Conservation (phyloP, 306 rosid species). For the Cicer pinnatifidum region DNA sequence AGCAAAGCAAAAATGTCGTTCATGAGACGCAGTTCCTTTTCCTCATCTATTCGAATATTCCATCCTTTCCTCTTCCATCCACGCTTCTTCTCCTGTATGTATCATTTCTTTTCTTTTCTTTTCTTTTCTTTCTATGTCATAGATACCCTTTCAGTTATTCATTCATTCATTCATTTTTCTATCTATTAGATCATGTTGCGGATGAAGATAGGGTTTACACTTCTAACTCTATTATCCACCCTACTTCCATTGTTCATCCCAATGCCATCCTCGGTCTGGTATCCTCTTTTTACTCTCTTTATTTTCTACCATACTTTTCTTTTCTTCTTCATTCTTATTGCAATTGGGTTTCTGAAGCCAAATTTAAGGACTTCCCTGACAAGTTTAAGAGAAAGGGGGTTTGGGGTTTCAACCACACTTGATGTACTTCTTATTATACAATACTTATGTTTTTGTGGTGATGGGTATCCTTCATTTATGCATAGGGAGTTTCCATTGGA, state of each 20-base stretch:
- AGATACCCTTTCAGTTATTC: too few relatives aligned
- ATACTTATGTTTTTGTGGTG: conserved; percentile 19
- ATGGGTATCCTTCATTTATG: conserved; percentile 28
- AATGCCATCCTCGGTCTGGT: conserved; percentile 77
- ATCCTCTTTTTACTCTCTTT: conserved; percentile 27
- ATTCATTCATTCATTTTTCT: background rate
- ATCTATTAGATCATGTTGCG: conserved; percentile 41
- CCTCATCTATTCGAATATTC: conserved; percentile 18
- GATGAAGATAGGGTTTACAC: conserved; percentile 44
- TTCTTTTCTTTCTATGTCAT: background rate
- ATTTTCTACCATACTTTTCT: conserved; percentile 15
- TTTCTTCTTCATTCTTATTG: background rate
- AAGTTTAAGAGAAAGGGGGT: background rate
- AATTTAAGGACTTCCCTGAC: background rate
- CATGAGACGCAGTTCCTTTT: conserved; percentile 43
- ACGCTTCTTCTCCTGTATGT: conserved; percentile 51
- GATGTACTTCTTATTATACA: too few relatives aligned
- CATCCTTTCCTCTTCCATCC: background rate
- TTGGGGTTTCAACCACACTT: background rate
- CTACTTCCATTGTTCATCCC: conserved; percentile 75
- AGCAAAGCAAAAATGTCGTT: conserved; percentile 49
- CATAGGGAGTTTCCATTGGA: conserved; percentile 84
- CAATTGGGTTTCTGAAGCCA: background rate
- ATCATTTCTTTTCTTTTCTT: background rate
- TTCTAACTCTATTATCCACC: conserved; percentile 54